Evolutionary conservation across 1,139 yeast genomes (phyloP), one percentile per base, ranked within the genome.

Genomic region (Pichia sp.): DNA sequence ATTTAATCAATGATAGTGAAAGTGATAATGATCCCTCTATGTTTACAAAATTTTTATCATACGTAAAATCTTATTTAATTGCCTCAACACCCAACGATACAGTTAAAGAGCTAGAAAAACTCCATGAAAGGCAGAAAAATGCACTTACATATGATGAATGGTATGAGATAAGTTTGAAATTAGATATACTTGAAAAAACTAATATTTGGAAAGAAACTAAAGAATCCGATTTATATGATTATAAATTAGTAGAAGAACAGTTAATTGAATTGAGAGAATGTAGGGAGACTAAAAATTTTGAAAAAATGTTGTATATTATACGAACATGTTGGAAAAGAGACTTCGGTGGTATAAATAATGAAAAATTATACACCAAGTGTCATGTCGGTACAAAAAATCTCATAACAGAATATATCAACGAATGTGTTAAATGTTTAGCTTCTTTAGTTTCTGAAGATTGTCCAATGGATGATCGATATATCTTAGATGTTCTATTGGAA

Each of bases 271-370:
- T 92, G 71, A 68, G 77, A 43, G 64, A 66, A 2, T 88, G 92
- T 1, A 70, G 97, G 38, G 49, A 64, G 26, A 59, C 69, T 12
- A 73, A 76, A 30, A 86, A 92, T 60, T 77, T 76, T 58, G 72
- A 77, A 48, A 70, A 75, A 41, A 67, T 92, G 35, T 66, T 90
- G 24, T 87, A 86, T 60, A 69, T 87, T 25, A 79, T 92, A 11
- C 68, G 97, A 48, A 90, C 97, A 0, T 80, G 85, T 30, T 84
- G 96, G 86, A 77, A 80, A 12, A 71, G 98, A 53, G 87, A 89
- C 61, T 67, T 88, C 51, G 97, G 96, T 0, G 85, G 88, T 57
- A 87, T 89, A 74, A 95, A 96, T 0, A 86, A 89, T 63, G 77
- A 82, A 23, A 77, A 82, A 58, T 70, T 92, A 20, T 92, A 87